phyloP scores from a whole-genome alignment of 306 rosid genomes.

The Vigna trinervia region DNA sequence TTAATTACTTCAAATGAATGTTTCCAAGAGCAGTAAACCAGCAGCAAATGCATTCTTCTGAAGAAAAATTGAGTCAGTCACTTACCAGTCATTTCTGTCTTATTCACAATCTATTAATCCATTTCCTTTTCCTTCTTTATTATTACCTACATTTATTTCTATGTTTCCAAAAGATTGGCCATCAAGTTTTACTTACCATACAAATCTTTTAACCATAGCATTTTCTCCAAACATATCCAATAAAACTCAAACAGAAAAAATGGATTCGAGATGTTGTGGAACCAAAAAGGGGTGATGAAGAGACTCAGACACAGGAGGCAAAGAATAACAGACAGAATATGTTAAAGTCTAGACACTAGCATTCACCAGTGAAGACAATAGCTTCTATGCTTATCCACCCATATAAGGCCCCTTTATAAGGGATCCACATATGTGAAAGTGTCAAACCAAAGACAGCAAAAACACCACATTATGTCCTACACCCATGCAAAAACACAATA shows the following conservation, averaged over 20 bases:
- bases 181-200: neutral
- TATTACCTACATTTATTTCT: neutral
- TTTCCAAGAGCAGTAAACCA: conserved; percentile 8
- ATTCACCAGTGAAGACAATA: neutral
- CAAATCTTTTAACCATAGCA: neutral
- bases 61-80: neutral
- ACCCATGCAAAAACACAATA: neutral
- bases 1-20: conserved; percentile 28
- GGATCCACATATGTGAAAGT: neutral
- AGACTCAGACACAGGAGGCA: neutral
- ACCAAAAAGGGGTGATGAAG: neutral
- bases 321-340: neutral
- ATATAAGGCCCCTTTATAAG: no score
- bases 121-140: conserved; percentile 12
- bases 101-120: neutral
- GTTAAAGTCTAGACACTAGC: neutral
- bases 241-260: neutral
- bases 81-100: neutral
- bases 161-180: conserved; percentile 23
- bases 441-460: neutral
- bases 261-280: neutral
- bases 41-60: conserved; percentile 9
- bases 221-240: neutral
- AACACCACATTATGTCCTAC: neutral
- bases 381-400: no score